phyloP scores from a whole-genome alignment of 495 filamentous ascomycete species.

The Aspergillus steynii region DNA sequence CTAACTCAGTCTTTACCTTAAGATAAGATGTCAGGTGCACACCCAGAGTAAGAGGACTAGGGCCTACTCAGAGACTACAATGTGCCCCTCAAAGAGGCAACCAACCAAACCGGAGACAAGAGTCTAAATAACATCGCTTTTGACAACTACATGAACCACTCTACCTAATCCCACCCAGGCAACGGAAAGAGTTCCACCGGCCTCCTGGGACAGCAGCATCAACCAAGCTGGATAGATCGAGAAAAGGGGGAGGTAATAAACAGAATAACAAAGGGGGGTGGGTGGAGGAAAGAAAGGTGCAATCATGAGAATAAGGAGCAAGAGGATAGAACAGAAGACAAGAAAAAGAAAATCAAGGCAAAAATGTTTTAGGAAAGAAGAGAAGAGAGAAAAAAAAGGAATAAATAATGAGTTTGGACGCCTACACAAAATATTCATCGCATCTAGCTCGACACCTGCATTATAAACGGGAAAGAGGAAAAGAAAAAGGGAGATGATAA shows the following conservation, averaged over 20 bases:
- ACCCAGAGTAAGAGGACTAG: no score
- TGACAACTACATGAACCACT: conserved; percentile 4
- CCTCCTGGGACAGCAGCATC: not conserved
- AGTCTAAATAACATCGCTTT: conserved; percentile 5
- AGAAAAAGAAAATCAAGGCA: conserved; percentile 4
- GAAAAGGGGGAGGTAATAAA: not conserved
- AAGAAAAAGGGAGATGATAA: conserved; percentile 3
- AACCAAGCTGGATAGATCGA: not conserved
- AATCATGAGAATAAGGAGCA: not conserved
- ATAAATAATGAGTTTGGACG: conserved; percentile 16
- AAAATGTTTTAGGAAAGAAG: not conserved
- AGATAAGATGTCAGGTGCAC: no score
- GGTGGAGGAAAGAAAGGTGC: not conserved
- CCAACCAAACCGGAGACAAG: not conserved
- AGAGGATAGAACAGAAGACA: not conserved
- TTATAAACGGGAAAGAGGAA: conserved; percentile 19
- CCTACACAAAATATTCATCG: conserved; percentile 25
- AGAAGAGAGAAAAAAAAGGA: conserved; percentile 11
- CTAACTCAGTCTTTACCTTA: no score
- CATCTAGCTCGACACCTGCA: conserved; percentile 27
- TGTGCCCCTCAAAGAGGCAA: no score
- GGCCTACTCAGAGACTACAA: no score
- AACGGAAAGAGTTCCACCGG: not conserved
- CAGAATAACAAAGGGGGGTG: not conserved
- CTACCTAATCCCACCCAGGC: not conserved